Evolutionary conservation across 2,329 filamentous ascomycete species (phyloP).

Genomic region (Verticillium longisporum): DNA sequence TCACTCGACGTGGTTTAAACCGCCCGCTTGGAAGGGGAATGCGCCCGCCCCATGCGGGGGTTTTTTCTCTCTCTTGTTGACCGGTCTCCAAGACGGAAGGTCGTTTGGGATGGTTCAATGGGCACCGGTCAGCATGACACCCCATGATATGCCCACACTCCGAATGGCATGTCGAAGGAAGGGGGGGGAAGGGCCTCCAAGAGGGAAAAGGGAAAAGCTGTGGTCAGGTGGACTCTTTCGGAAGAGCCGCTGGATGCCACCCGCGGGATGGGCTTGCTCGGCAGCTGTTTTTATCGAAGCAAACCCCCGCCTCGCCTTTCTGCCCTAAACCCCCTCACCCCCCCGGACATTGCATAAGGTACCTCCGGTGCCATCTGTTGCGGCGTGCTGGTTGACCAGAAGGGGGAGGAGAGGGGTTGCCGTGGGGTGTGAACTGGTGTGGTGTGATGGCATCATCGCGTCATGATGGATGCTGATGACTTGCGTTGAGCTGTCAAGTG

Average conservation of each 20-base stretch:
- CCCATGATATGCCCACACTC: not conserved
- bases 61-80: not conserved
- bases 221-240: not conserved
- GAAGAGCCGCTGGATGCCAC: not conserved
- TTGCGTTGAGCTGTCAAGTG: not conserved
- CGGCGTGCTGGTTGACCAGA: no score
- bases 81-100: not conserved
- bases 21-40: not conserved
- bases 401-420: no score
- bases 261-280: not conserved
- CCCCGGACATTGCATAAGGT: no score
- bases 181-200: no score
- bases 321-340: no score
- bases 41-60: not conserved
- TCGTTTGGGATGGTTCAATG: not conserved
- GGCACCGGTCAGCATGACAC: not conserved
- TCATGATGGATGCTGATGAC: not conserved
- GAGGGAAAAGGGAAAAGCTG: not conserved
- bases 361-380: no score
- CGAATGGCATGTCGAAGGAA: not conserved
- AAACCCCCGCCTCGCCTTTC: no score
- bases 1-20: not conserved
- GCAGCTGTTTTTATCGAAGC: not conserved
- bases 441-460: not conserved
- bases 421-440: not conserved